phyloP scores from a whole-genome alignment of 768 basidiomycete genomes.

The Phylloporus rhodoxanthus region DNA sequence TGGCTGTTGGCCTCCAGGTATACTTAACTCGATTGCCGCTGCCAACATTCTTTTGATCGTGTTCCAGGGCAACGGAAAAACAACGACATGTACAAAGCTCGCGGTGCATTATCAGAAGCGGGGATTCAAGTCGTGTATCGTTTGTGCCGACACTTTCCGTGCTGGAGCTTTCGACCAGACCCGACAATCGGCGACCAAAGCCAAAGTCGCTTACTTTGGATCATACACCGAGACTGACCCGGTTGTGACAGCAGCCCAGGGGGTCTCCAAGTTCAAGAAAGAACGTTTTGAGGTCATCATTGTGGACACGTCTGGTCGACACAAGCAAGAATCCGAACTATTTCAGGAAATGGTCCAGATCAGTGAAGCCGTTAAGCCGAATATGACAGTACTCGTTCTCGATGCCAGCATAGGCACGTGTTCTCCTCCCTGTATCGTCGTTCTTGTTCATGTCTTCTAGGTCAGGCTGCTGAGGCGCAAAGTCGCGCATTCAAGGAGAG shows the following conservation, averaged over 20 bases:
- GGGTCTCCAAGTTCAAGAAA: constrained; percentile 96
- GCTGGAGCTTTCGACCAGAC: constrained; percentile 99
- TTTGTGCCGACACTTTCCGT: constrained; percentile 99
- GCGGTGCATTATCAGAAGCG: constrained; percentile 96
- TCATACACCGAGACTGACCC: constrained; percentile 99
- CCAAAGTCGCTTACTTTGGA: constrained; percentile 98
- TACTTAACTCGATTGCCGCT: constrained; percentile 15
- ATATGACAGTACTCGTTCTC: constrained; percentile 92
- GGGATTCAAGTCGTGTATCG: constrained; percentile 94
- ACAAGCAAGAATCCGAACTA: constrained; percentile 94
- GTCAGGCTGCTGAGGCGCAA: constrained; percentile 97
- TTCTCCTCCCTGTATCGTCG: neutral
- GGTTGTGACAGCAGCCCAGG: constrained; percentile 88
- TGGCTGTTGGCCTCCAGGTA: constrained; percentile 96
- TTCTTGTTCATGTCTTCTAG: constrained; percentile 32
- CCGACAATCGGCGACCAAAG: constrained; percentile 96
- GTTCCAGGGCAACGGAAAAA: constrained; percentile 90
- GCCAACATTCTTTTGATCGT: constrained; percentile 1
- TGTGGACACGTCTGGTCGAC: constrained; percentile 95
- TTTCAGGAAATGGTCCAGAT: constrained; percentile 99
- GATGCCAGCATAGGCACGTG: constrained; percentile 88
- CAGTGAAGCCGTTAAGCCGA: constrained; percentile 84
- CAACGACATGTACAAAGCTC: constrained; percentile 97
- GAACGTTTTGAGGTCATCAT: constrained; percentile 98
- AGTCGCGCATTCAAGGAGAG: constrained; percentile 96